Conservation (phyloP, 441 rosid genomes). For the Croton laevigatus region DNA sequence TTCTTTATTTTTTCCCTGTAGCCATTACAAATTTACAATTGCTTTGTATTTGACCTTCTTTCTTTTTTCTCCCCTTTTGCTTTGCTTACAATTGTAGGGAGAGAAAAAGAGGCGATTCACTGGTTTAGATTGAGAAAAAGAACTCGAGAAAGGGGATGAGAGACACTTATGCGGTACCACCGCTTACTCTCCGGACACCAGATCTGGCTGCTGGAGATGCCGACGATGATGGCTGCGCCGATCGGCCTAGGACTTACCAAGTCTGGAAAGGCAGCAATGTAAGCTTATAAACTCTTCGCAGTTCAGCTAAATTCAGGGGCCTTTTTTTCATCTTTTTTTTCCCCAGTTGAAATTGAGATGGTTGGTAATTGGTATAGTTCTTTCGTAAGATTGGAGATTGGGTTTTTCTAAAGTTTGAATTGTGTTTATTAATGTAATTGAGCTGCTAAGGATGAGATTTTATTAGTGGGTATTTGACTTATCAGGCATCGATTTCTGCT, state of each 20-base stretch:
- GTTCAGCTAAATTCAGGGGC: neutral
- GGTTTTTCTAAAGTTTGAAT: neutral
- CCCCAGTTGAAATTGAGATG: neutral
- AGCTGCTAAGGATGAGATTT: neutral
- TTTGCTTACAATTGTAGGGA: neutral
- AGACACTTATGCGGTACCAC: conserved; percentile 52
- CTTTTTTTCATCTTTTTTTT: neutral
- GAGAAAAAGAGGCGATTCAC: neutral
- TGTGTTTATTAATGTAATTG: neutral
- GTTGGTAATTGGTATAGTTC: neutral
- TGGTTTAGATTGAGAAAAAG: neutral
- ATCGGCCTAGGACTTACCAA: conserved; percentile 55
- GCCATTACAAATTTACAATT: neutral
- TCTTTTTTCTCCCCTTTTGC: neutral
- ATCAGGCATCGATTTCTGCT: neutral
- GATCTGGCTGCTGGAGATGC: conserved; percentile 39
- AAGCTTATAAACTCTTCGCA: conserved; percentile 26
- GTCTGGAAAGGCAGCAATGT: conserved; percentile 92
- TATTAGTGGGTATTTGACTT: neutral
- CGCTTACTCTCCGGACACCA: conserved; percentile 40
- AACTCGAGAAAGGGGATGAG: conserved; percentile 8
- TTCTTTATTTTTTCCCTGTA: neutral
- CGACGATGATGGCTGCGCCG: conserved; percentile 22
- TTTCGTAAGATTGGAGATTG: neutral
- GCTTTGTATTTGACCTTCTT: neutral